phyloP scores from a whole-genome alignment of 1,284 basidiomycete genomes.

The Gymnopus androsaceus region DNA sequence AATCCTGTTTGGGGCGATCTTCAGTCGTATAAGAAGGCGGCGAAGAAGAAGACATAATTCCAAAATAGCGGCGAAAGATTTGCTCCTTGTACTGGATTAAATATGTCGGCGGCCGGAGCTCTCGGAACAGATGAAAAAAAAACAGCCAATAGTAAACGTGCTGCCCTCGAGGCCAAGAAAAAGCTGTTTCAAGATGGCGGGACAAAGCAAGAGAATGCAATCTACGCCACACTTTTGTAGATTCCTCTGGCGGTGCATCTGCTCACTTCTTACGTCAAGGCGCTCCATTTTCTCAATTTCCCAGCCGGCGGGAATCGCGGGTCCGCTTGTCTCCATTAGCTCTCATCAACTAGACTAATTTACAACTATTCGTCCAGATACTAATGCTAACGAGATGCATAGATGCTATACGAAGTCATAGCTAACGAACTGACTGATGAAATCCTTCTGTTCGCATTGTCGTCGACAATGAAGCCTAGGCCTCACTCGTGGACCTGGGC shows the following conservation, averaged over 20 bases:
- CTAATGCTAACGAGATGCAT: too few species aligned
- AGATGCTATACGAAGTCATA: too few species aligned
- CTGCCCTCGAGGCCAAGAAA: slow-evolving; percentile 6
- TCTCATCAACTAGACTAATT: too few species aligned
- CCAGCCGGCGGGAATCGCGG: not conserved
- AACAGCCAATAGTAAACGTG: slow-evolving; percentile 2
- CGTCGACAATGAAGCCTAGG: too few species aligned
- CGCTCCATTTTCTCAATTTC: not conserved
- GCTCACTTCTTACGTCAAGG: not conserved
- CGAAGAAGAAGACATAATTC: slow-evolving; percentile 9
- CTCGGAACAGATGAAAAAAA: not conserved
- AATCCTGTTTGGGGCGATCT: not conserved
- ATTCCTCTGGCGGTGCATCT: not conserved
- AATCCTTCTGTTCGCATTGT: too few species aligned
- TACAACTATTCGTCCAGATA: too few species aligned
- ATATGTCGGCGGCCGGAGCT: slow-evolving; percentile 8
- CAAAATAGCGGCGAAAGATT: not conserved
- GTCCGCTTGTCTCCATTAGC: not conserved
- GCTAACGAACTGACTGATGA: too few species aligned
- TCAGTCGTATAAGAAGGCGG: slow-evolving; percentile 10
- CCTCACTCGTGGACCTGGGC: too few species aligned
- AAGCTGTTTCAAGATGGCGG: not conserved
- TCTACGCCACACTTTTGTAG: slow-evolving; percentile 4
- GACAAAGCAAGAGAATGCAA: slow-evolving; percentile 1
- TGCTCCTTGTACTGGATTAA: not conserved